Conservation (phyloP, 805 yeast genomes). For the Metschnikowia baotianmanensis region DNA sequence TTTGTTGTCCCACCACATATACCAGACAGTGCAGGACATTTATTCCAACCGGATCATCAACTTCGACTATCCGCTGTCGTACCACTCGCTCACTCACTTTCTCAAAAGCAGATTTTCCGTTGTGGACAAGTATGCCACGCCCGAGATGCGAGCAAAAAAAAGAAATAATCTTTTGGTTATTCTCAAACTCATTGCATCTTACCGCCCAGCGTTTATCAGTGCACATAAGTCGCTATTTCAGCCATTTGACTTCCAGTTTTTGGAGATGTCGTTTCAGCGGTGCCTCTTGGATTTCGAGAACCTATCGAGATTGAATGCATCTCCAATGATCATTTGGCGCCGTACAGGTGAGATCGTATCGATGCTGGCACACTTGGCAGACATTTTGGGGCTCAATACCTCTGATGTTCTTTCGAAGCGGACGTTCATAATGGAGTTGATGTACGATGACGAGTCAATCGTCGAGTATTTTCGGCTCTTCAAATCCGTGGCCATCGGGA, state of each 20-base stretch:
- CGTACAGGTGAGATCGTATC: constrained; percentile 84
- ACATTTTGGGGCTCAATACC: constrained; percentile 62
- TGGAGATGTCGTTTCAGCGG: constrained; percentile 46
- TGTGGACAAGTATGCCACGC: constrained; percentile 28
- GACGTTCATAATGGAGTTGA: constrained; percentile 70
- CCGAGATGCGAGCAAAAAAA: constrained; percentile 29
- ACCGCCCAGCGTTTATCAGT: constrained; percentile 74
- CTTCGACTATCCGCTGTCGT: constrained; percentile 61
- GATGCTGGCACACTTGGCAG: constrained; percentile 69
- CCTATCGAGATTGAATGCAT: constrained; percentile 52
- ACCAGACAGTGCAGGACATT: constrained; percentile 50
- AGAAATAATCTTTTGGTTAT: constrained; percentile 39
- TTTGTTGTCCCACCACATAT: constrained; percentile 52
- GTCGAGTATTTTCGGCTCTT: constrained; percentile 70
- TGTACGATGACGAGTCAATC: constrained; percentile 73
- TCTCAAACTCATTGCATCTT: constrained; percentile 58
- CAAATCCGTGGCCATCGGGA: constrained; percentile 70
- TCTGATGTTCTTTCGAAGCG: constrained; percentile 57
- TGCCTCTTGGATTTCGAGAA: constrained; percentile 45
- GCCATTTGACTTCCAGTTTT: constrained; percentile 63
- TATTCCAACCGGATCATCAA: constrained; percentile 46
- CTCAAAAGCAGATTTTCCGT: constrained; percentile 57
- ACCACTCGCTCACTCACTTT: constrained; percentile 57
- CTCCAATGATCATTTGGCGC: constrained; percentile 84
- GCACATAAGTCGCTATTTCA: constrained; percentile 66